Conservation (phyloP, 257 asterid species). For the Fraxinus americana region DNA sequence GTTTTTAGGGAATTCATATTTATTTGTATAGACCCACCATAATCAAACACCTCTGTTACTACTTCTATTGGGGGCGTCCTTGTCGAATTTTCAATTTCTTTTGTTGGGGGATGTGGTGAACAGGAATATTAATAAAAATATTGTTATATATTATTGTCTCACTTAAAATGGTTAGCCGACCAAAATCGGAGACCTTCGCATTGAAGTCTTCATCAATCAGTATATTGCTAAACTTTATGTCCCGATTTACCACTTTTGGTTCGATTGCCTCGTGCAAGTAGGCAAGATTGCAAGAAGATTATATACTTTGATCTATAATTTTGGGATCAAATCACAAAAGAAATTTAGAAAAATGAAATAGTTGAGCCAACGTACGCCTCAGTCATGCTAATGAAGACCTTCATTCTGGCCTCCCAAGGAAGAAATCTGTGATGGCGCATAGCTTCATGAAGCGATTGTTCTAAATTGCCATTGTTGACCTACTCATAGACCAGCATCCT, state of each 20-base stretch:
- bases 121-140: slow-evolving; percentile 32
- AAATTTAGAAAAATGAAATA: not conserved
- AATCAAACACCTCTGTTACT: slow-evolving; percentile 38
- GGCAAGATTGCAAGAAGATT: slow-evolving; percentile 24
- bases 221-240: slow-evolving; percentile 41
- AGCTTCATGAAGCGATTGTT: slow-evolving; percentile 44
- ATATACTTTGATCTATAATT: not conserved
- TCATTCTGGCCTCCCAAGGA: slow-evolving; percentile 40
- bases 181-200: slow-evolving; percentile 39
- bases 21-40: slow-evolving; percentile 28
- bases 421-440: slow-evolving; percentile 32
- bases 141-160: slow-evolving; percentile 37
- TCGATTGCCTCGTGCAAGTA: slow-evolving; percentile 43
- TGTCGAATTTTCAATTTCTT: slow-evolving; percentile 62
- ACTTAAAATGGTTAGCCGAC: slow-evolving; percentile 34
- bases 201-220: slow-evolving; percentile 35
- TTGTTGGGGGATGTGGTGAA: slow-evolving; percentile 31
- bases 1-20: slow-evolving; percentile 13
- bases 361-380: slow-evolving; percentile 28
- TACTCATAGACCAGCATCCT: slow-evolving; percentile 47
- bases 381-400: slow-evolving; percentile 33
- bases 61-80: slow-evolving; percentile 33
- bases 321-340: not conserved
- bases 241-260: slow-evolving; percentile 41
- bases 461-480: slow-evolving; percentile 39